A percentile compares a stretch with the other conserved stretches of the same genome.
These are phyloP conservation scores for Pelagomonas calceolata DNA, from an alignment of 108 stramenopile species.

Conservation along the genomic window DNA sequence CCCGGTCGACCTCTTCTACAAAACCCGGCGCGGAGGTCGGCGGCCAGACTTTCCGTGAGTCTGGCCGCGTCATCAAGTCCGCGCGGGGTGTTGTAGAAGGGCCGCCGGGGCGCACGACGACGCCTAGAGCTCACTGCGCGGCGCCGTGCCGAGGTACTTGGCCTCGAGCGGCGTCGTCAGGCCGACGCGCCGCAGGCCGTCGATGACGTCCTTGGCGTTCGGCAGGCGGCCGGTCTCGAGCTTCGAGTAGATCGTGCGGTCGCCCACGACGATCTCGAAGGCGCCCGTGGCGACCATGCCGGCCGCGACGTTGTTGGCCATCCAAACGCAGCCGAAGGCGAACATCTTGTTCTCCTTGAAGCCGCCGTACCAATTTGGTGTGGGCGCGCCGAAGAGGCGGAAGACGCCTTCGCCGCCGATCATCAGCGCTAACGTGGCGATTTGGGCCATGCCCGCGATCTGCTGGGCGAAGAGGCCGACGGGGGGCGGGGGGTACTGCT, in stretches of 20 bases:
- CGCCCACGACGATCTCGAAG: conserved; percentile 64
- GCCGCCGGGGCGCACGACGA: too few species aligned
- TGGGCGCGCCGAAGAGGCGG: conserved; percentile 19
- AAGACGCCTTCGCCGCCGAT: conserved; percentile 46
- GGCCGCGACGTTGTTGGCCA: conserved; percentile 46
- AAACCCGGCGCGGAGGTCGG: too few species aligned
- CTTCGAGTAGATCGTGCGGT: conserved; percentile 42
- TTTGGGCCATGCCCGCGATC: conserved; percentile 34
- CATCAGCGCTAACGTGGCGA: conserved; percentile 32
- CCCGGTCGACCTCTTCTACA: too few species aligned
- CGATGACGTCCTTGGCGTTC: conserved; percentile 24
- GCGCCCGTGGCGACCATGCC: conserved; percentile 50
- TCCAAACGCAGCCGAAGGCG: conserved; percentile 39
- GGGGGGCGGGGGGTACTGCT: conserved; percentile 54
- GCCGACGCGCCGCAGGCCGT: background rate
- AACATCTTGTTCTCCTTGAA: conserved; percentile 47
- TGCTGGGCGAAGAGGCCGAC: conserved; percentile 27
- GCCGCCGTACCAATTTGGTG: conserved; percentile 24
- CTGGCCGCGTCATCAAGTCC: too few species aligned
- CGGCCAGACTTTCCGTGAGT: too few species aligned
- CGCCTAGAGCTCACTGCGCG: too few species aligned
- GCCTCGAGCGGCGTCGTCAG: background rate
- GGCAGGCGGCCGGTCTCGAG: conserved; percentile 51
- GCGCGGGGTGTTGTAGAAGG: too few species aligned
- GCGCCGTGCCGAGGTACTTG: background rate